Conservation (phyloP, 108 stramenopile species). For the Nannochloropsis salina region DNA sequence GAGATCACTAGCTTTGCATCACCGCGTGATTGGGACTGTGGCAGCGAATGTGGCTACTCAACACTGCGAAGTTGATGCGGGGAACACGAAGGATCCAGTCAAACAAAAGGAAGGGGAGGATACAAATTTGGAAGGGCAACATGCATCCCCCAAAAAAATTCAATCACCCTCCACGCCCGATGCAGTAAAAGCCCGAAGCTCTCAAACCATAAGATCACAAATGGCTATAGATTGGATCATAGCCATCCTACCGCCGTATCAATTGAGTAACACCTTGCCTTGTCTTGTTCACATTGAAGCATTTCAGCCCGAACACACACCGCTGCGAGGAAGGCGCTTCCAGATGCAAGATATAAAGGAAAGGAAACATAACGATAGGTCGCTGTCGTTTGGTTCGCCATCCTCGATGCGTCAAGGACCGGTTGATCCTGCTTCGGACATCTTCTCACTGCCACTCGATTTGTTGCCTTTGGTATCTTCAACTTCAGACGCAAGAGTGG, state of each 20-base stretch:
- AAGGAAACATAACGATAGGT: not conserved
- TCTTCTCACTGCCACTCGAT: not conserved
- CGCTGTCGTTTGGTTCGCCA: not conserved
- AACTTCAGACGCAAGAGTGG: not conserved
- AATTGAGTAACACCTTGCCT: not conserved
- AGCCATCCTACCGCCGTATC: constrained; percentile 5
- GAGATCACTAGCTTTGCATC: not conserved
- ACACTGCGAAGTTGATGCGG: too few relatives aligned
- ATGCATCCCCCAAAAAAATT: not conserved
- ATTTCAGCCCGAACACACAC: not conserved
- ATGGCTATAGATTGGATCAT: not conserved
- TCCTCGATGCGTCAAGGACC: not conserved
- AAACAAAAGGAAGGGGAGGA: too few relatives aligned
- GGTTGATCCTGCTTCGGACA: not conserved
- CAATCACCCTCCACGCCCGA: not conserved
- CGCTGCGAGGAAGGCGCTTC: not conserved
- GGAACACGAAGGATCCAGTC: too few relatives aligned
- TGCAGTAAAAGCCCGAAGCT: not conserved
- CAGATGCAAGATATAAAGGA: too few relatives aligned
- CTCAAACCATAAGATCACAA: too few relatives aligned
- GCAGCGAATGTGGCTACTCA: not conserved
- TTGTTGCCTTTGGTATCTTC: constrained; percentile 20
- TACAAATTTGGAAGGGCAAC: not conserved
- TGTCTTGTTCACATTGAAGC: not conserved
- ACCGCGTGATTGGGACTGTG: constrained; percentile 6